Conservation (phyloP, 2,329 filamentous ascomycete species). For the Monosporascus sp. region DNA sequence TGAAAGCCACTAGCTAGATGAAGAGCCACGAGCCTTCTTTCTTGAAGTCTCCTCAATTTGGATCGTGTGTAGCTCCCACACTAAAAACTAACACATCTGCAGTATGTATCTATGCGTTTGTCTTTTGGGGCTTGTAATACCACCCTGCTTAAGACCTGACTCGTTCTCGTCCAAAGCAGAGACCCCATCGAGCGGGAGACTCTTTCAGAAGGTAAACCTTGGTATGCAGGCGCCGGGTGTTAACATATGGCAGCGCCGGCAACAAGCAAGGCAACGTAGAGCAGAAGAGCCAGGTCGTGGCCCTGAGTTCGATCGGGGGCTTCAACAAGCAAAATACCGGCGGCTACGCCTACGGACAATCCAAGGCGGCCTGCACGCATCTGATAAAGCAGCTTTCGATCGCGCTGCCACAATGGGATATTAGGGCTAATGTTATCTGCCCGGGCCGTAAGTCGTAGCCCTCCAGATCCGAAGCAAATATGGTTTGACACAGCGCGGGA, state of each 20-base stretch:
- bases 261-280: constrained; percentile 56
- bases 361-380: constrained; percentile 70
- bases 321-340: constrained; percentile 69
- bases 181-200: not conserved
- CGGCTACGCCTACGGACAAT: constrained; percentile 72
- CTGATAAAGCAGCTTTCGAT: constrained; percentile 65
- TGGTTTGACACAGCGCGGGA: not conserved
- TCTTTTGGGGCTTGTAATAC: not conserved
- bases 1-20: no score
- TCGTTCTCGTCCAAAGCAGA: not conserved
- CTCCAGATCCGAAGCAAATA: not conserved
- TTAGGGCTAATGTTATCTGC: constrained; percentile 47
- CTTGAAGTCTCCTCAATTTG: no score
- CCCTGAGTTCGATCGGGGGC: constrained; percentile 68
- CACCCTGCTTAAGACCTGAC: not conserved
- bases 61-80: not conserved
- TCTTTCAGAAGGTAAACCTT: not conserved
- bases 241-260: constrained; percentile 30
- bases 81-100: not conserved
- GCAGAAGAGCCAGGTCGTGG: constrained; percentile 56
- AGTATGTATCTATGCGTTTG: not conserved
- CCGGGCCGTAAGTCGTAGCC: constrained; percentile 39
- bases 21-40: no score
- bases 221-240: not conserved
- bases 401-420: constrained; percentile 56